Conservation (phyloP, 1,284 basidiomycete genomes). For the Agroathelia rolfsii region DNA sequence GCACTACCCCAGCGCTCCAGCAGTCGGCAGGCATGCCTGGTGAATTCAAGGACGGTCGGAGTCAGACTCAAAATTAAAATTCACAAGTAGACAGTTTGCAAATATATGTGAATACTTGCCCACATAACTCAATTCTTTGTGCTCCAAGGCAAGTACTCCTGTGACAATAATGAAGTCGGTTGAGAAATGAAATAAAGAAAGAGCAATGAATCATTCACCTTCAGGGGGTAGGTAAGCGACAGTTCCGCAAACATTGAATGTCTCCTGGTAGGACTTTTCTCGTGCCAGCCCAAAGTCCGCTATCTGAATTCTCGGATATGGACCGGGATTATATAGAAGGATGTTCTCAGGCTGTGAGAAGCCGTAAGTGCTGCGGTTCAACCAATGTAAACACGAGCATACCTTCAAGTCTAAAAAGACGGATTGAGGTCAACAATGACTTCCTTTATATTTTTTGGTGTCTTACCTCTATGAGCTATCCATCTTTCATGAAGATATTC, state of each 20-base stretch:
- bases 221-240: constrained; percentile 81
- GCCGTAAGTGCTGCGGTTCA: constrained; percentile 1
- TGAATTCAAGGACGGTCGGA: no score
- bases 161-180: constrained; percentile 1
- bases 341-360: constrained; percentile 72
- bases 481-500: constrained; percentile 64
- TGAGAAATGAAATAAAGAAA: constrained; percentile 17
- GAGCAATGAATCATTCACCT: constrained; percentile 63
- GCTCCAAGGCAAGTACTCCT: constrained; percentile 31
- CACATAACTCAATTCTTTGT: constrained; percentile 31
- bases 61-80: no score
- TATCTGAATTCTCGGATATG: constrained; percentile 75
- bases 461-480: constrained; percentile 74
- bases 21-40: constrained; percentile 70
- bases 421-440: no score
- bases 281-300: constrained; percentile 83
- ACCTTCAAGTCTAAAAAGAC: constrained; percentile 62
- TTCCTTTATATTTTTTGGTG: no score
- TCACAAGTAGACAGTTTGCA: no score
- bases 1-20: constrained; percentile 73
- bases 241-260: constrained; percentile 73
- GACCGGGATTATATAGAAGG: constrained; percentile 60
- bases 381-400: constrained; percentile 7
- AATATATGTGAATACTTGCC: no score
- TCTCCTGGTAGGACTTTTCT: constrained; percentile 68